Percentiles rank a stretch among this genome's conserved stretches.
Evolutionary conservation across 2,329 filamentous ascomycete genomes (phyloP).

Genomic region (Leptoxyphium fumago): DNA sequence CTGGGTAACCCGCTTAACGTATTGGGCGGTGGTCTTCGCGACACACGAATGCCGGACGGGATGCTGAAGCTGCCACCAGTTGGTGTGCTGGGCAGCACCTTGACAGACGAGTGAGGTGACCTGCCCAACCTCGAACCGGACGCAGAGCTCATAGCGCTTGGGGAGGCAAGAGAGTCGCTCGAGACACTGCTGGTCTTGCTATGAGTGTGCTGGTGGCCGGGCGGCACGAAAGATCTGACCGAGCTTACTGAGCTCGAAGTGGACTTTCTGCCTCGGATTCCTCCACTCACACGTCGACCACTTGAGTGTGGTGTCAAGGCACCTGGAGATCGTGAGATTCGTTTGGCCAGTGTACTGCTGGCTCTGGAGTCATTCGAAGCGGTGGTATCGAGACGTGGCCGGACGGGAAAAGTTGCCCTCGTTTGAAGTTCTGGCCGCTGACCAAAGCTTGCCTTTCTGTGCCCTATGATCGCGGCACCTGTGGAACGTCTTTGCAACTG

Average conservation of each 20-base stretch:
- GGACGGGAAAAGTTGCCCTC: slow-evolving; percentile 23
- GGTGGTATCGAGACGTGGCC: slow-evolving; percentile 30
- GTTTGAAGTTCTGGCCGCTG: slow-evolving; percentile 24
- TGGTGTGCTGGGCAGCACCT: slow-evolving; percentile 85
- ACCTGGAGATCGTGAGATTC: slow-evolving; percentile 72
- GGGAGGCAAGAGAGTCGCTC: slow-evolving; percentile 49
- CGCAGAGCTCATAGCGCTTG: slow-evolving; percentile 28
- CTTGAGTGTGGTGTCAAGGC: slow-evolving; percentile 80
- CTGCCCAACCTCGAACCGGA: slow-evolving; percentile 49
- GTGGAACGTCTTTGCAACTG: slow-evolving; percentile 24
- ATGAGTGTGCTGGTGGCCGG: slow-evolving; percentile 62
- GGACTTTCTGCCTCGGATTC: slow-evolving; percentile 81
- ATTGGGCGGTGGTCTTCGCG: slow-evolving; percentile 17
- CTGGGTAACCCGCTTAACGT: slow-evolving; percentile 15
- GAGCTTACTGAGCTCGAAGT: slow-evolving; percentile 92
- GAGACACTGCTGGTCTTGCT: slow-evolving; percentile 92
- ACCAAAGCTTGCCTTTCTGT: slow-evolving; percentile 19
- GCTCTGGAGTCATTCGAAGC: slow-evolving; percentile 19
- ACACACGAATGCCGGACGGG: slow-evolving; percentile 68
- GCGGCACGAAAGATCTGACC: slow-evolving; percentile 78
- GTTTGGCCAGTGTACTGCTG: slow-evolving; percentile 32
- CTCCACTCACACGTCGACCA: slow-evolving; percentile 67
- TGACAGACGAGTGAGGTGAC: slow-evolving; percentile 79
- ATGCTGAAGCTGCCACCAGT: slow-evolving; percentile 48
- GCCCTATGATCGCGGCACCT: slow-evolving; percentile 14